Percentiles rank a stretch among this genome's conserved stretches.
Evolutionary conservation across 495 filamentous ascomycete species (phyloP).

Genomic region (Daldinia bambusicola): DNA sequence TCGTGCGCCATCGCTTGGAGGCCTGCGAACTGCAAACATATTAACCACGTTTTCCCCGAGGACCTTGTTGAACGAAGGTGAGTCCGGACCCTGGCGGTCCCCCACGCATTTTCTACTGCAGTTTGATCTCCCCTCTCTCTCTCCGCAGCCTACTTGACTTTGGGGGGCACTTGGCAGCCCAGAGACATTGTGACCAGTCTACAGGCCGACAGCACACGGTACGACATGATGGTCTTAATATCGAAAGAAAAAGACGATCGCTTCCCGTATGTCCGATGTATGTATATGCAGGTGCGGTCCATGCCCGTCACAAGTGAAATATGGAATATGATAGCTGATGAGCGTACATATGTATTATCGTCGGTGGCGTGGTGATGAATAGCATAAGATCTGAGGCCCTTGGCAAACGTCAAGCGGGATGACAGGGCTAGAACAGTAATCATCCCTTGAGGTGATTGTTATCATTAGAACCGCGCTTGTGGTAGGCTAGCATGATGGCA

Average conservation of each 20-base stretch:
- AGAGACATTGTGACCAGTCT: conserved; percentile 17
- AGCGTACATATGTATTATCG: conserved; percentile 17
- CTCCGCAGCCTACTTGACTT: background rate
- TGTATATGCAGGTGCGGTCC: conserved; percentile 18
- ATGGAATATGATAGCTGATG: conserved; percentile 19
- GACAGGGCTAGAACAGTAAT: conserved; percentile 36
- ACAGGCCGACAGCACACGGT: conserved; percentile 32
- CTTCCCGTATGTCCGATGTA: conserved; percentile 19
- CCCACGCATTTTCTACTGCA: conserved; percentile 22
- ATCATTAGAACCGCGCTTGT: conserved; percentile 16
- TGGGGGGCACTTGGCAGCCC: conserved; percentile 23
- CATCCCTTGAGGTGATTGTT: conserved; percentile 18
- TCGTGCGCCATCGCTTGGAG: conserved; percentile 16
- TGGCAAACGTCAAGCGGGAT: conserved; percentile 24
- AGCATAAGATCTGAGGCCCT: conserved; percentile 29
- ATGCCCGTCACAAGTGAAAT: background rate
- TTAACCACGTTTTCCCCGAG: conserved; percentile 11
- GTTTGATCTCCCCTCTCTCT: conserved; percentile 12
- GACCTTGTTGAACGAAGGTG: conserved; percentile 4
- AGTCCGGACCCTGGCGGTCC: conserved; percentile 25
- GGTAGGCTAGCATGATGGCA: conserved; percentile 5
- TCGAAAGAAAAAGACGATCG: conserved; percentile 4
- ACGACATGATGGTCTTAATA: conserved; percentile 21
- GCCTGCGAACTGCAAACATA: conserved; percentile 9
- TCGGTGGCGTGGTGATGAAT: conserved; percentile 15